Base-by-base conservation (phyloP, 495 filamentous ascomycete genomes). In the Aspergillus conjunctus region DNA sequence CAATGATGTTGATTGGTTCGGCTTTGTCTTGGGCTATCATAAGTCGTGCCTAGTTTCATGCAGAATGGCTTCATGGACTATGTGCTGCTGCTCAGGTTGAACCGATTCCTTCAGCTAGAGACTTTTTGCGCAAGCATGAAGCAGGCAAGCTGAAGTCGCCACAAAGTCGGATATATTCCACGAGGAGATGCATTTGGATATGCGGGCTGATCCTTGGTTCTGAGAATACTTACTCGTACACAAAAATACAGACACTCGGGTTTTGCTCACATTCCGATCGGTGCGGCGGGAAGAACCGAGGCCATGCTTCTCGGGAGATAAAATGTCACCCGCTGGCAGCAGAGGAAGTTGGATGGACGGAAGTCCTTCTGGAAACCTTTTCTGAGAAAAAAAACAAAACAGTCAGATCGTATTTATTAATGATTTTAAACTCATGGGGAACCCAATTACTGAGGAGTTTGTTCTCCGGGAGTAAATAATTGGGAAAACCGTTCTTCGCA, bases 271-370 rank as follows among this genome's bases (percentile, higher is more conserved):
- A 15, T 51, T 32, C 49, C 49, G 49, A 51, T 30, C 49, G 49
- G 30, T 32, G 49, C 49, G 20, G 30, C 49, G 49, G 49, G 49
- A 51, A 51, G 15, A 51, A 32, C 49, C 49, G 26, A 51, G 21
- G 21, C 30, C 49, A 31, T 32, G 20, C 30, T 30, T 48, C 18
- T 48, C 44, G n/a, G 18, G 17, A 11, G 3, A 7, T 21, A 18
- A n/a, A 18, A 48, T 48, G 9, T 26, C 26, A 26, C 26, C 26
- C 26, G 26, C 26, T 26, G 2, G 26, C 44, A 9, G 10, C 44
- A 8, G 7, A 22, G 17, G 44, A n/a, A 11, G 37, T n/a, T 20
- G 44, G 17, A 32, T 7, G 30, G 17, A 32, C 49, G 49, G 49
- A 51, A 17, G n/a, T 48, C 20, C 20, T 46, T 9, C 18, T 48